Evolutionary conservation across 352 stramenopile genomes (phyloP).

Genomic region (Phytopythium mirpurense): DNA sequence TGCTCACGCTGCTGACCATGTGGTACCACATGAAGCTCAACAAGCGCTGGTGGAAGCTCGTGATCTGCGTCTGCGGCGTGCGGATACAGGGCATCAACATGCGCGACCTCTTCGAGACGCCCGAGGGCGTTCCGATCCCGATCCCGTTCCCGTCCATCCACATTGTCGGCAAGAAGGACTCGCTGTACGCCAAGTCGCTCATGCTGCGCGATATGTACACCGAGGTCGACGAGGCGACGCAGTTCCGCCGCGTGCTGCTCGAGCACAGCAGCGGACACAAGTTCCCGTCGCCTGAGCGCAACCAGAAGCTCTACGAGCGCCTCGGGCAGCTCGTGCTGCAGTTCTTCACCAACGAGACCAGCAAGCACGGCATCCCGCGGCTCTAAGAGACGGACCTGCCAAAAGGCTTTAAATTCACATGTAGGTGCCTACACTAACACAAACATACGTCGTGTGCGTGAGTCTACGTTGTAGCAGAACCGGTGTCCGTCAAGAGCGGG

Average conservation of each 20-base stretch:
- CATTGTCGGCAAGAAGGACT: slow-evolving; percentile 43
- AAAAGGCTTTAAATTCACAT: no score
- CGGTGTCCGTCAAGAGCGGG: no score
- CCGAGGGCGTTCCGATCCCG: slow-evolving; percentile 27
- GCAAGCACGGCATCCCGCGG: neutral
- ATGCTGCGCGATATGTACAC: slow-evolving; percentile 40
- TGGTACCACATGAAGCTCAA: slow-evolving; percentile 36
- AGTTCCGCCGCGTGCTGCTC: slow-evolving; percentile 27
- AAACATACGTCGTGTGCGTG: no score
- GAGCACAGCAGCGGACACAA: slow-evolving; percentile 55
- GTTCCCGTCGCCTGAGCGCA: slow-evolving; percentile 49
- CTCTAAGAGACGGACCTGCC: neutral
- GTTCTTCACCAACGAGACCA: slow-evolving; percentile 23
- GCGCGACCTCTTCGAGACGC: slow-evolving; percentile 35
- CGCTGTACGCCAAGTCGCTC: slow-evolving; percentile 36
- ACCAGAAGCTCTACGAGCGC: slow-evolving; percentile 38
- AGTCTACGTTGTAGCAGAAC: no score
- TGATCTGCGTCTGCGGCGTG: slow-evolving; percentile 41
- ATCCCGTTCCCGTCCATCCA: slow-evolving; percentile 59
- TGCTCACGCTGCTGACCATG: slow-evolving; percentile 62
- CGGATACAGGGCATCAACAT: slow-evolving; percentile 28
- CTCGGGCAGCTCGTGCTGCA: slow-evolving; percentile 35
- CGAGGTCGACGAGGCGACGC: slow-evolving; percentile 23
- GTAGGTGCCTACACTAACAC: no score
- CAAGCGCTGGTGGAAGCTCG: slow-evolving; percentile 47